Evolutionary conservation across 208 protist genomes (phyloP), one percentile per base, ranked within the genome.

Genomic region (Trypanosoma cruzi): DNA sequence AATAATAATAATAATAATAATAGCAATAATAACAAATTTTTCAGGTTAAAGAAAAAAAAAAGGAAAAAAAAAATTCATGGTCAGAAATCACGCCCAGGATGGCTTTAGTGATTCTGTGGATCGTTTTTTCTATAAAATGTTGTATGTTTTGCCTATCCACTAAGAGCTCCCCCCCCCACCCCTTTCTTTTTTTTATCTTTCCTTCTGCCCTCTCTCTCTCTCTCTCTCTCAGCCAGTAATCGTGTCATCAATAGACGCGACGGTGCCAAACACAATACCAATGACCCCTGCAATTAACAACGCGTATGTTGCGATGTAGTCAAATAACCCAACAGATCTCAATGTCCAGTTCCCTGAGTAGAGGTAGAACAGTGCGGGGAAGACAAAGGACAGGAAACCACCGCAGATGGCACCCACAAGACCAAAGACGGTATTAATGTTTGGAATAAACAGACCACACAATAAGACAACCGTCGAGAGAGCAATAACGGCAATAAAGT

Each of bases 361-460:
- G 79, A 95, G 79, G 64, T 71, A 88, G 31, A 93, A 90, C 16
- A 82, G 48, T 32, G 87, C 82, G 6, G 90, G 90, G 56, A 90
- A 89, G 13, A 93, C 72, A 73, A 94, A 96, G 40, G 71, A 77
- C 4, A 92, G 73, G 68, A 86, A 88, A 1, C 88, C 85, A n/a
- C 88, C 89, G 63, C 75, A 89, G 16, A 96, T 62, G 7, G 79
- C 82, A 59, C 93, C 93, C 31, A 92, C 73, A 14, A 93, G 52
- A 2, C 77, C 71, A 75, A 86, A 80, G 6, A 86, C 46, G 10
- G 72, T 73, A 20, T 79, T 65, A 26, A 85, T 79, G 34, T 72
- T 64, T 2, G 75, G 75, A 66, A 85, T 72, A 29, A 79, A 69
- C 53, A 82, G 28, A 31, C 71, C 80, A 40, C 7, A 46, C 0